Conservation (phyloP, 306 rosid genomes). For the Bauhinia variegata region DNA sequence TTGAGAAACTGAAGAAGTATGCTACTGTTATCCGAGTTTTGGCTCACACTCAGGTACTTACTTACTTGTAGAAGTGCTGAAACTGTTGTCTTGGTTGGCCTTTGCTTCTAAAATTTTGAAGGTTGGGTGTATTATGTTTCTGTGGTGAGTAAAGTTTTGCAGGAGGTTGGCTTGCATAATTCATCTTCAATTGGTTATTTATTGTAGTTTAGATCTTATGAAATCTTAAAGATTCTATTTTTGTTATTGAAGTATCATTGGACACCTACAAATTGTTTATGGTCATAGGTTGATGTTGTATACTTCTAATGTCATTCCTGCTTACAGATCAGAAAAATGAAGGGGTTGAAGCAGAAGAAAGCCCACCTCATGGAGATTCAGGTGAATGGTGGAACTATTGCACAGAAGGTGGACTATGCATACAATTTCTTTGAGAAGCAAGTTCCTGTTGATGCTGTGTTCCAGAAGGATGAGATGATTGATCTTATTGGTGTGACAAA, state of each 20-base stretch:
- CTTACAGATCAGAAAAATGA: constrained; percentile 74
- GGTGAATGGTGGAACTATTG: constrained; percentile 75
- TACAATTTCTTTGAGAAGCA: constrained; percentile 80
- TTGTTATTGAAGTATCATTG: no score
- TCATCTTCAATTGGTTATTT: no score
- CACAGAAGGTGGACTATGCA: constrained; percentile 76
- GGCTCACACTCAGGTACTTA: constrained; percentile 84
- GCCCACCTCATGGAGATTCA: constrained; percentile 92
- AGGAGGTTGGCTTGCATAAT: no score
- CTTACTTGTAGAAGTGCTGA: background rate
- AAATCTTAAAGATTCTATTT: no score
- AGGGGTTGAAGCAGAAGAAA: constrained; percentile 88
- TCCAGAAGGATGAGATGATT: constrained; percentile 94
- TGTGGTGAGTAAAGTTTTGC: no score
- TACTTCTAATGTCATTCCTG: background rate
- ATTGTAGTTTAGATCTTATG: no score
- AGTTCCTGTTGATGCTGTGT: constrained; percentile 82
- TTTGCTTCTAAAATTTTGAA: background rate
- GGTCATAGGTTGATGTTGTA: no score
- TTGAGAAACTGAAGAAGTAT: constrained; percentile 77
- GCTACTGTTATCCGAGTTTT: constrained; percentile 72
- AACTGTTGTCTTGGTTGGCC: background rate
- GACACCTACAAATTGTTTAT: no score
- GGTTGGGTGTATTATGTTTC: background rate
- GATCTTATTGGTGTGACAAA: constrained; percentile 85